These are phyloP conservation scores for Fusarium sp. DNA, from an alignment of 2,329 filamentous ascomycete species.

Conservation along the genomic window DNA sequence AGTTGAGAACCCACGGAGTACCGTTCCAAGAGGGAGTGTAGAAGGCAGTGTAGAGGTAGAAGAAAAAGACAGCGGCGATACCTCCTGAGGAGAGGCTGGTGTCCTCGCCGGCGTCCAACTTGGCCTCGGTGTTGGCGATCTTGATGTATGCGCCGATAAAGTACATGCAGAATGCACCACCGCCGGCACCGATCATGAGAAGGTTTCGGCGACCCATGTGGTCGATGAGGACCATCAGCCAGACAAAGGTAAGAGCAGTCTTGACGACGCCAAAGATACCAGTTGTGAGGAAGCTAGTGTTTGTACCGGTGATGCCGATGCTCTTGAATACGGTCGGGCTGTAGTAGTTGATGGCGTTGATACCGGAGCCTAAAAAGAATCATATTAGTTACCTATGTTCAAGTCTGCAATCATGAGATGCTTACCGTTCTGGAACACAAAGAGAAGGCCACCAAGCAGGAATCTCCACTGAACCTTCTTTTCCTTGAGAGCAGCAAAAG, in stretches of 20 bases:
- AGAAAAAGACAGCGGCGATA: constrained; percentile 74
- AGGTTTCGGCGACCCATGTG: constrained; percentile 64
- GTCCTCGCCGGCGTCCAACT: constrained; percentile 44
- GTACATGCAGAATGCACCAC: constrained; percentile 75
- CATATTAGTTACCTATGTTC: constrained; percentile 9
- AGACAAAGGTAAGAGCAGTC: constrained; percentile 74
- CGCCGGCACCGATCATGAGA: constrained; percentile 69
- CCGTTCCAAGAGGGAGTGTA: constrained; percentile 81
- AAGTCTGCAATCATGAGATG: constrained; percentile 38
- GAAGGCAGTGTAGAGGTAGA: constrained; percentile 66
- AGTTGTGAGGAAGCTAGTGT: constrained; percentile 66
- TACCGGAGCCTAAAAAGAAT: constrained; percentile 60
- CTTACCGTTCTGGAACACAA: constrained; percentile 80
- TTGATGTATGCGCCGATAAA: constrained; percentile 62
- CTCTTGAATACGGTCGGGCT: constrained; percentile 57
- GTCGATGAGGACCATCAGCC: constrained; percentile 76
- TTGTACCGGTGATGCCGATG: constrained; percentile 58
- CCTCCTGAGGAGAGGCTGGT: constrained; percentile 57
- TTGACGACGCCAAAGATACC: constrained; percentile 84
- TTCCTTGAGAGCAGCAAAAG: constrained; percentile 68
- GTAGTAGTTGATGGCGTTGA: constrained; percentile 85
- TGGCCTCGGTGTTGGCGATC: constrained; percentile 58
- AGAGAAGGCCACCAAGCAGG: constrained; percentile 77
- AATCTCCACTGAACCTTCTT: constrained; percentile 75
- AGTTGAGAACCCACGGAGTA: constrained; percentile 80